Base-by-base conservation (phyloP, 2,329 filamentous ascomycete species). In the Lachnellula occidentalis region DNA sequence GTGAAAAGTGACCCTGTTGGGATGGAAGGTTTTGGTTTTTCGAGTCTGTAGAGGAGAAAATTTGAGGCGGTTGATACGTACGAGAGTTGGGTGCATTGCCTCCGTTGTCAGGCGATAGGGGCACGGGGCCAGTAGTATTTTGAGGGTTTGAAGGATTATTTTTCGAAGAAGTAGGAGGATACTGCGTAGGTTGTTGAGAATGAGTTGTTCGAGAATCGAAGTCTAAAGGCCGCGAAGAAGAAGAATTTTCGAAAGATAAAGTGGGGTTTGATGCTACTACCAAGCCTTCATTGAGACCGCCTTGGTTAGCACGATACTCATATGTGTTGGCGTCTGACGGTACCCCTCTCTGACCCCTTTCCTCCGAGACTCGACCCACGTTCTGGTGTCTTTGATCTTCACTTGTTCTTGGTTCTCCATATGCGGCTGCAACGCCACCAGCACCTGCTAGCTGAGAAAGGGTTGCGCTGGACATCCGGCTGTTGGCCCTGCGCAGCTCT, bases 381-480 rank as follows among this genome's bases (percentile, higher is more conserved):
- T 58, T 55, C 41, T 61, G 59, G 49, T 50, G 55, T 53, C 55
- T 56, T 48, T 64, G 61, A 43, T 61, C 58, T 41, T 64, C 61
- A 48, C 56, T 59, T 37, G 46, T 54, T 34, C 53, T 58, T n/a
- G 47, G 45, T 17, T 60, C 55, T 43, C 47, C 56, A 67, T 58
- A 55, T 36, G 59, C 54, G 24, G 53, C 59, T 50, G 54, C 48
- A 48, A 82, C 70, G 21, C 79, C 81, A 51, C 81, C 82, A 45
- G 87, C 87, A 61, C 86, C 87, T 34, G 83, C 83, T 68, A 97
- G 78, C 67, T 96, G 90, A 45, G 85, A 80, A 45, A 96, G 76
- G 1, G 92, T 97, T 1, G 84, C 85, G 62, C 79, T 81, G 24
- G 94, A 96, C 69, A 97, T 85, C 21, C 90, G 86, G 62, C 87